phyloP scores from a whole-genome alignment of 2,329 filamentous ascomycete species.

The Raffaelea deltoideospora region DNA sequence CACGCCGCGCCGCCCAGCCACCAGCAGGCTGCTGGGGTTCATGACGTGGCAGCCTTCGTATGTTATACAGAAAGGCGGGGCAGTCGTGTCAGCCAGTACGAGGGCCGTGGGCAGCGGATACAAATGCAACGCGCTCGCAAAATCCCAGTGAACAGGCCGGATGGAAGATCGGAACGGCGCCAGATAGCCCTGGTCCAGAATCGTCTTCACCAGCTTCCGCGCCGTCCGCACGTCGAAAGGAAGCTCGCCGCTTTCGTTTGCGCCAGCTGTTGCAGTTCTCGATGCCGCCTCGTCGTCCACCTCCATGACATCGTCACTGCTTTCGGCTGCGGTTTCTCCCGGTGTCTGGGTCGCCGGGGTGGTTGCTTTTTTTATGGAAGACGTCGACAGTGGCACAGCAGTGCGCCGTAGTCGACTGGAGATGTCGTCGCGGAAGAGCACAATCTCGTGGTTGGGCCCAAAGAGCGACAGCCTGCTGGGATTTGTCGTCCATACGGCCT shows the following conservation, averaged over 20 bases:
- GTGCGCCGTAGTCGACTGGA: slow-evolving; percentile 63
- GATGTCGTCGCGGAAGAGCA: slow-evolving; percentile 78
- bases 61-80: slow-evolving; percentile 69
- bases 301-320: slow-evolving; percentile 20
- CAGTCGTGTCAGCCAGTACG: slow-evolving; percentile 68
- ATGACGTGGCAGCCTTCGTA: slow-evolving; percentile 94
- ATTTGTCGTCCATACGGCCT: slow-evolving; percentile 80
- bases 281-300: slow-evolving; percentile 18
- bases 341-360: slow-evolving; percentile 4
- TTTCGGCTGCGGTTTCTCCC: not conserved
- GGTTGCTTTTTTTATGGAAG: too few relatives aligned
- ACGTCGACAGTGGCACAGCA: slow-evolving; percentile 59
- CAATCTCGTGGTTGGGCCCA: slow-evolving; percentile 74
- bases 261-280: not conserved
- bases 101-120: slow-evolving; percentile 81
- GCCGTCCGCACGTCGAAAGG: slow-evolving; percentile 42
- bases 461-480: slow-evolving; percentile 72
- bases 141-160: slow-evolving; percentile 84
- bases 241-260: slow-evolving; percentile 11
- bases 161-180: slow-evolving; percentile 70
- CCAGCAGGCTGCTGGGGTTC: slow-evolving; percentile 72
- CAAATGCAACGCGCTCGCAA: slow-evolving; percentile 57
- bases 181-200: slow-evolving; percentile 81
- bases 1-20: slow-evolving; percentile 50
- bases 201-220: slow-evolving; percentile 71